Evolutionary conservation across 768 basidiomycete genomes (phyloP), one percentile per base, ranked within the genome.

Genomic region (Lentinula sp.): DNA sequence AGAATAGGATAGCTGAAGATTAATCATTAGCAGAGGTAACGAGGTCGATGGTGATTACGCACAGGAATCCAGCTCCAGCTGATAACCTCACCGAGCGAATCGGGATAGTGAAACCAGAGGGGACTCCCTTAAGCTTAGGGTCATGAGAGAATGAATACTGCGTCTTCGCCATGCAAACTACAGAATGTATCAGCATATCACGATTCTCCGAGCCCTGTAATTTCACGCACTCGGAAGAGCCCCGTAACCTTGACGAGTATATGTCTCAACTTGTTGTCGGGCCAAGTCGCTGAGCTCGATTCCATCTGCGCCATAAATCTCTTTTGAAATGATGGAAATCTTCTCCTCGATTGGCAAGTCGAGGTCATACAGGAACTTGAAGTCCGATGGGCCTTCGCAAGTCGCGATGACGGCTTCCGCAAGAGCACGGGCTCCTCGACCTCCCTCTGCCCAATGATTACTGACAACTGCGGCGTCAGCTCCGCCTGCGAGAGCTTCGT

Each of bases 71-170:
- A 61, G 95, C 95, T 46, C 96, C 96, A 5, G 94, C 97, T 6
- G 92, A 91, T 21, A 96, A 76, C 51, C 91, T 80, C 50, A 98
- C 91, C 59, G 87, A 85, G 35, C 92, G 86, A 71, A 99, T 93
- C 28, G 95, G 95, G 62, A 98, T 78, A 8, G 86, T 95, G 78
- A 99, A 99, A 31, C 93, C 95, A 86, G 63, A 5, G 23, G 97
- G 95, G 0, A 89, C 94, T 65, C 89, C 88, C 78, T 98, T 98
- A 63, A 91, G 80, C 65, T 87, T 86, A 6, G 95, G 89, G 68
- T 99, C 90, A 70, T 96, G 94, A 28, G 94, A 96, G 78, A 99
- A 95, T 18, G 95, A 97, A 67, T 98, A 93, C 64, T 97, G 96
- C 5, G 96, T 98, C 81, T 97, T 96, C 53, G 93, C 94, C 92